Evolutionary conservation across 345 rosid genomes (phyloP).

Genomic region (Citrus hindsii): DNA sequence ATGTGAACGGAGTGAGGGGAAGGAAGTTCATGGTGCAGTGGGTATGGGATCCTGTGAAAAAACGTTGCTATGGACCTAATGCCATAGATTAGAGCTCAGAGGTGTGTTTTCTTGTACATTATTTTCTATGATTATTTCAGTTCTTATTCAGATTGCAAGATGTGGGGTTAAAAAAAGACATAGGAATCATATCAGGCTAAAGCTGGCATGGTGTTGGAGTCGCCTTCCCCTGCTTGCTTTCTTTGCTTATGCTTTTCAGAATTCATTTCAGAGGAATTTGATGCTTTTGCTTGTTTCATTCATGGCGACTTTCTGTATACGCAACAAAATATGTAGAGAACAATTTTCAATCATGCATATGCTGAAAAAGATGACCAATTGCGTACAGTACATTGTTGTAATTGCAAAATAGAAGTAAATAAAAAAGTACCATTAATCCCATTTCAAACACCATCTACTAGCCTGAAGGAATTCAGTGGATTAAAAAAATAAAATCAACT

Average conservation of each 20-base stretch:
- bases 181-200: background rate
- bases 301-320: background rate
- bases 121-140: background rate
- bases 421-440: background rate
- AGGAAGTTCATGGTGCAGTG: slow-evolving; percentile 60
- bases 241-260: background rate
- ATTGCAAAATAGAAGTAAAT: background rate
- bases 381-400: background rate
- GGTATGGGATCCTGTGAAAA: slow-evolving; percentile 56
- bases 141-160: background rate
- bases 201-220: background rate
- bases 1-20: slow-evolving; percentile 53
- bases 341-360: too few species aligned
- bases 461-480: too few species aligned
- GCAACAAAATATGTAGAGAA: background rate
- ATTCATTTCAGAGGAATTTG: background rate
- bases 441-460: too few species aligned
- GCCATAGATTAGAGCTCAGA: slow-evolving; percentile 33
- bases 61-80: slow-evolving; percentile 62
- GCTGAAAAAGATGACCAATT: background rate
- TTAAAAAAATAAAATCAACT: too few species aligned
- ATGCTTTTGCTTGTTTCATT: slow-evolving; percentile 14
- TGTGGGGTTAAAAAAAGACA: background rate
- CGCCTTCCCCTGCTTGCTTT: background rate
- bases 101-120: background rate